A percentile compares a stretch with the other conserved stretches of the same genome.
These are phyloP conservation scores for Exophiala spinifera DNA, from an alignment of 2,329 filamentous ascomycete genomes.

Conservation along the genomic window DNA sequence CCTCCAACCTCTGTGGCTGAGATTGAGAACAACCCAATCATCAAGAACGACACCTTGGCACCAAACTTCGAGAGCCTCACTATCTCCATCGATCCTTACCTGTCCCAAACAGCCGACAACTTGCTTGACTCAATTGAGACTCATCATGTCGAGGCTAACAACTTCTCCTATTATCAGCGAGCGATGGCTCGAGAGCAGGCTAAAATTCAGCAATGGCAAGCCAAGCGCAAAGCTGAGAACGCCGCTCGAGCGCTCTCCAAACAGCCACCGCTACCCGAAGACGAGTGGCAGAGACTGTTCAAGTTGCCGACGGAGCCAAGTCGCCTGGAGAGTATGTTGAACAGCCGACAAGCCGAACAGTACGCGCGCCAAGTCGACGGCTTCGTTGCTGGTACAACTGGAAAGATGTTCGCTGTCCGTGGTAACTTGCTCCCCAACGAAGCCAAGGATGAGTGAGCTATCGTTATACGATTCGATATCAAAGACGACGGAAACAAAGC, in stretches of 20 bases:
- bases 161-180: slow-evolving; percentile 96
- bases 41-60: slow-evolving; percentile 64
- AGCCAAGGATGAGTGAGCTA: slow-evolving; percentile 7
- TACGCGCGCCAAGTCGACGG: slow-evolving; percentile 96
- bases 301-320: slow-evolving; percentile 95
- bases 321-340: slow-evolving; percentile 87
- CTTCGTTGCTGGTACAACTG: slow-evolving; percentile 84
- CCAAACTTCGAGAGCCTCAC: slow-evolving; percentile 89
- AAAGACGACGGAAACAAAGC: not conserved
- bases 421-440: slow-evolving; percentile 61
- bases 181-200: slow-evolving; percentile 89
- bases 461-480: not conserved
- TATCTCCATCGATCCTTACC: slow-evolving; percentile 91
- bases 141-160: slow-evolving; percentile 98
- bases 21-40: slow-evolving; percentile 62
- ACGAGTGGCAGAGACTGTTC: slow-evolving; percentile 97
- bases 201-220: slow-evolving; percentile 95
- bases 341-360: slow-evolving; percentile 94
- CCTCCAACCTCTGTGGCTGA: slow-evolving; percentile 77
- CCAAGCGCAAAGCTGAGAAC: slow-evolving; percentile 96
- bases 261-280: slow-evolving; percentile 84
- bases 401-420: slow-evolving; percentile 98
- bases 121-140: slow-evolving; percentile 95
- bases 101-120: slow-evolving; percentile 97
- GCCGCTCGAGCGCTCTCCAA: slow-evolving; percentile 78